Evolutionary conservation across 345 rosid genomes (phyloP), one percentile per base, ranked within the genome.

Genomic region (Hevea brasiliensis): DNA sequence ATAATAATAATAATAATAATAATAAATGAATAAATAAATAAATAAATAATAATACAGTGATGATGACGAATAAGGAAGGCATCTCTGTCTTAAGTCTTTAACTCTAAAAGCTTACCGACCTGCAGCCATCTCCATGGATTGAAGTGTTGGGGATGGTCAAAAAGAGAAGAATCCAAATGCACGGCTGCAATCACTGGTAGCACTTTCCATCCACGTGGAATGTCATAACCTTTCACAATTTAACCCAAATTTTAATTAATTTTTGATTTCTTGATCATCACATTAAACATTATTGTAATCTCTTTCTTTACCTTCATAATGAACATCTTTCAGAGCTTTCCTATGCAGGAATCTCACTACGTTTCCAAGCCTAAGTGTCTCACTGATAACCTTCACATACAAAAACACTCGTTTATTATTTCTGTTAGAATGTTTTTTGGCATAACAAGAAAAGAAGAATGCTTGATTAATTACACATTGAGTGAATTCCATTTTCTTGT

Each of bases 151-250:
- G 98, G 96, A 14, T 85, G 84, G 76, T 90, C 91, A 79, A 88
- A 94, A 77, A 82, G 85, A 57, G 76, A 80, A 69, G 88, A 83
- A 85, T 94, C 97, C 88, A 94, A 87, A 76, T 94, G 97, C 84
- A 88, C 96, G 29, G 98, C 98, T 78, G 98, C 80, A 72, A 94
- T 90, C 71, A 94, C 98, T 29, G 98, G 98, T 20, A 94, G 87
- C 89, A 94, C 98, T 88, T 94, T 94, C 98, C 98, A 94, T 48
- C 98, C 98, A 87, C 98, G 75, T 81, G 98, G 98, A 86, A 94
- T 94, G 82, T 94, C 98, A 81, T 86, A 94, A 53, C 98, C 98
- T 94, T 65, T 81, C 23, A 61, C 7, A 54, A 12, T 2, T 9
- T 24, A 26, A n/a, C n/a, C n/a, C n/a, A n/a, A n/a, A n/a, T n/a